phyloP scores from a whole-genome alignment of 768 basidiomycete genomes.

The Porpolomopsis calyptriformis region DNA sequence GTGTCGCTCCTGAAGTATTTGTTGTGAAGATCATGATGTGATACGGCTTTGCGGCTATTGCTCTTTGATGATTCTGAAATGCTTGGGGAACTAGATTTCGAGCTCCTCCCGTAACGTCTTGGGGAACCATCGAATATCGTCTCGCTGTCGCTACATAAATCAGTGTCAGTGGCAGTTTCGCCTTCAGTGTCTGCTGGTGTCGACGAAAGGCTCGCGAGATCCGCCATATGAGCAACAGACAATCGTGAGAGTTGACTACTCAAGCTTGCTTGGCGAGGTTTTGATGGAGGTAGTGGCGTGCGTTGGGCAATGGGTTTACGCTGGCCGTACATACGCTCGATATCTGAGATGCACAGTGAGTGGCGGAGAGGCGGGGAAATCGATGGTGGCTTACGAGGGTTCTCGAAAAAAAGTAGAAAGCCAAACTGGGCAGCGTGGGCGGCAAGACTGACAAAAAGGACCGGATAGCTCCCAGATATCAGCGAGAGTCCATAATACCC shows the following conservation, averaged over 20 bases:
- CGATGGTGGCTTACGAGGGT: slow-evolving; percentile 62
- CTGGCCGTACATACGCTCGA: slow-evolving; percentile 88
- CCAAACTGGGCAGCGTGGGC: slow-evolving; percentile 95
- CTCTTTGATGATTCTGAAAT: not conserved
- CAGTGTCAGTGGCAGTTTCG: slow-evolving; percentile 64
- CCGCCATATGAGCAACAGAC: slow-evolving; percentile 2
- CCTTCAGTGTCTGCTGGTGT: slow-evolving; percentile 64
- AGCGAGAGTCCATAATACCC: slow-evolving; percentile 95
- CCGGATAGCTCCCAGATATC: slow-evolving; percentile 78
- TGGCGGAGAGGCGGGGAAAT: not conserved
- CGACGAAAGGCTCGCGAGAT: slow-evolving; percentile 23
- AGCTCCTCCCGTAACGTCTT: not conserved
- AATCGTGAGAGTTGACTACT: not conserved
- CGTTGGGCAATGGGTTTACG: slow-evolving; percentile 84
- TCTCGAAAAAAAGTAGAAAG: slow-evolving; percentile 92
- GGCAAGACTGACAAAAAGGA: slow-evolving; percentile 86
- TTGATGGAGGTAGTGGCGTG: slow-evolving; percentile 41
- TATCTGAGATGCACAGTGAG: slow-evolving; percentile 43
- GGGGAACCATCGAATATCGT: slow-evolving; percentile 28
- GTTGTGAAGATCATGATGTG: slow-evolving; percentile 83
- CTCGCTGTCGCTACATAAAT: slow-evolving; percentile 54
- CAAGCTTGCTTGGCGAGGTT: not conserved
- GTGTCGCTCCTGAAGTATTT: slow-evolving; percentile 86
- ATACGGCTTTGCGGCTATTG: slow-evolving; percentile 19
- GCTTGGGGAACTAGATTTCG: not conserved